phyloP scores from a whole-genome alignment of 2,329 filamentous ascomycete genomes.

The Hypoxylon rubiginosum region DNA sequence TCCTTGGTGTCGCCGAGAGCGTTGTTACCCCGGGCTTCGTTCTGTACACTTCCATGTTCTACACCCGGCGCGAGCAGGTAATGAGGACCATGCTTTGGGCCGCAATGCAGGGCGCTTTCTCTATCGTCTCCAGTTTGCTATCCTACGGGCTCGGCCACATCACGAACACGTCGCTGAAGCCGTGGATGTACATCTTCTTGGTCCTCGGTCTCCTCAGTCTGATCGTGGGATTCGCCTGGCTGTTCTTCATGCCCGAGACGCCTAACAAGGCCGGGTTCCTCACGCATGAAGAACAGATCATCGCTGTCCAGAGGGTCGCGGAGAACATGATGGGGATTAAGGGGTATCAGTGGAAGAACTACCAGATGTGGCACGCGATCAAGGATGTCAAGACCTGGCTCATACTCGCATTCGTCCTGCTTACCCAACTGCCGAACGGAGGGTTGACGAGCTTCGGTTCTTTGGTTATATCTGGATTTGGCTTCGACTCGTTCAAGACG shows the following conservation, averaged over 20 bases:
- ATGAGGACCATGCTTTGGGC: conserved; percentile 36
- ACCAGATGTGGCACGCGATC: conserved; percentile 43
- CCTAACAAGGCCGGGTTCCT: conserved; percentile 39
- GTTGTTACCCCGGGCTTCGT: conserved; percentile 36
- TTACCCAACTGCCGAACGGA: conserved; percentile 40
- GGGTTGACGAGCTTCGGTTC: conserved; percentile 43
- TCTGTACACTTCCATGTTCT: conserved; percentile 38
- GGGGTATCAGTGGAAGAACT: conserved; percentile 44
- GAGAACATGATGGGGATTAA: conserved; percentile 46
- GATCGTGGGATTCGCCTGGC: conserved; percentile 31
- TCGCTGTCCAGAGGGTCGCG: conserved; percentile 37
- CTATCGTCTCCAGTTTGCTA: conserved; percentile 41
- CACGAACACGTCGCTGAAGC: conserved; percentile 40
- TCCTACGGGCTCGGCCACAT: conserved; percentile 48
- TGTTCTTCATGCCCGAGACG: conserved; percentile 39
- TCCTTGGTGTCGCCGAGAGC: conserved; percentile 33
- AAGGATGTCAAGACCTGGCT: conserved; percentile 45
- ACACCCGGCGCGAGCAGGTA: conserved; percentile 49
- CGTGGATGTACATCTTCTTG: conserved; percentile 43
- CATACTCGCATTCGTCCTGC: conserved; percentile 39
- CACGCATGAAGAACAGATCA: conserved; percentile 31
- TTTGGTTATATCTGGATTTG: conserved; percentile 45
- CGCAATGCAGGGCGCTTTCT: conserved; percentile 41
- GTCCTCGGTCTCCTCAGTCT: conserved; percentile 38
- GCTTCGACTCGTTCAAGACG: conserved; percentile 42